Conservation (phyloP, 2,329 filamentous ascomycete species). For the Ceratocystis cubensis region DNA sequence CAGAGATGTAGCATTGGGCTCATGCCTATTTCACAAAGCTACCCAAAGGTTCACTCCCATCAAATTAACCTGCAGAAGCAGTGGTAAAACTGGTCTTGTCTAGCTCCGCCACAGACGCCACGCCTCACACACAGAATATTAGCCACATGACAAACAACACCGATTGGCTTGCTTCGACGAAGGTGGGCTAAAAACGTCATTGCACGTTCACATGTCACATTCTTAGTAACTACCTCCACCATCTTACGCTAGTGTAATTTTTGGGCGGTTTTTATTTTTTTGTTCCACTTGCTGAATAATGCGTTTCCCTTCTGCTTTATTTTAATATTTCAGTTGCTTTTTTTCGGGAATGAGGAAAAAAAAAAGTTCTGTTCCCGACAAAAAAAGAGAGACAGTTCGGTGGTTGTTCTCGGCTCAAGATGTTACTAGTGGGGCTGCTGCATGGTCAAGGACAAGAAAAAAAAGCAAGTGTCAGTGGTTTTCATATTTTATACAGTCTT, state of each 20-base stretch:
- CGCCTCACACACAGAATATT: neutral
- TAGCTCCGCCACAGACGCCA: slow-evolving; percentile 8
- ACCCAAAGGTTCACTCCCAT: too few relatives aligned
- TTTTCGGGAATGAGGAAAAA: neutral
- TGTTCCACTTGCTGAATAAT: neutral
- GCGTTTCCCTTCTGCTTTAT: too few relatives aligned
- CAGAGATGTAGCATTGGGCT: neutral
- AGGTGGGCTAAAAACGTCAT: neutral
- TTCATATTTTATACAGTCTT: neutral
- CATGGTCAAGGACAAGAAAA: neutral
- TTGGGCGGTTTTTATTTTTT: neutral
- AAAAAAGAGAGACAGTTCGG: neutral
- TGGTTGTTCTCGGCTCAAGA: neutral
- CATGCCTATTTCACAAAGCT: neutral
- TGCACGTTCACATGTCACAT: slow-evolving; percentile 5
- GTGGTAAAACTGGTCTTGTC: neutral
- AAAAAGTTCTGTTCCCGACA: neutral
- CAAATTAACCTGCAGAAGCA: neutral
- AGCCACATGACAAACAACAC: neutral
- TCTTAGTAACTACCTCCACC: neutral
- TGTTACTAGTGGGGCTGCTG: neutral
- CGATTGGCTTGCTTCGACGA: neutral
- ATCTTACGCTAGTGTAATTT: neutral
- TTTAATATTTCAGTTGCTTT: too few relatives aligned
- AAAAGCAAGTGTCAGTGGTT: slow-evolving; percentile 3